Evolutionary conservation across 495 filamentous ascomycete genomes (phyloP).

Genomic region (Chlorociboria aeruginascens): DNA sequence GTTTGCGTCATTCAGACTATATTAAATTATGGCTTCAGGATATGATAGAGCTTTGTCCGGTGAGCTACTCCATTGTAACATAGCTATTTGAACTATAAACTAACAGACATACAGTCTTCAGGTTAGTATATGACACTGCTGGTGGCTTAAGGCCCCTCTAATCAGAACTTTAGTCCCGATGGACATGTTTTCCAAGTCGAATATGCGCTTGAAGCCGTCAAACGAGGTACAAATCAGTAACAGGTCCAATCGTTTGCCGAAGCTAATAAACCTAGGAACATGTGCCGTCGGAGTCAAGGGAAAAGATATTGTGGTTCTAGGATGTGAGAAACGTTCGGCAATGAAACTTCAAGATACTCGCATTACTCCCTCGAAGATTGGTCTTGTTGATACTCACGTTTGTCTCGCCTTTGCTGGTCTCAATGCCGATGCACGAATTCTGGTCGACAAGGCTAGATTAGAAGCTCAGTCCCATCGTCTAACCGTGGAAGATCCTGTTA

Average conservation of each 20-base stretch:
- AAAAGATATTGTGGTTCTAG: conserved; percentile 83
- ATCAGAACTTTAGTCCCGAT: conserved; percentile 61
- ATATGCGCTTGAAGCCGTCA: conserved; percentile 97
- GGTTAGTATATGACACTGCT: conserved; percentile 30
- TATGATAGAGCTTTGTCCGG: conserved; percentile 93
- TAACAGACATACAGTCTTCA: conserved; percentile 50
- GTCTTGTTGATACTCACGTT: conserved; percentile 85
- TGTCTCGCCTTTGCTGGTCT: conserved; percentile 94
- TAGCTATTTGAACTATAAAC: conserved; percentile 14
- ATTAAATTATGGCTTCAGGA: conserved; percentile 58
- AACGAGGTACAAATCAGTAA: conserved; percentile 56
- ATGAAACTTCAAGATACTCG: conserved; percentile 99
- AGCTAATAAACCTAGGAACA: conserved; percentile 49
- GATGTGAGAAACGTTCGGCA: conserved; percentile 95
- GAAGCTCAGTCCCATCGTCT: conserved; percentile 95
- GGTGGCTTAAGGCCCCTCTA: conserved; percentile 26
- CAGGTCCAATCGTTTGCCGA: background rate
- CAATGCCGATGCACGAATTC: conserved; percentile 93
- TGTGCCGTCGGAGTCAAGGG: conserved; percentile 98
- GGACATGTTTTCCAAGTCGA: conserved; percentile 99
- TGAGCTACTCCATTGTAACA: conserved; percentile 31
- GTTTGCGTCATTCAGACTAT: background rate
- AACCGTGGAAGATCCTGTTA: conserved; percentile 95
- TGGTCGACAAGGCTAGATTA: conserved; percentile 92
- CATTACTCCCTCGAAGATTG: conserved; percentile 97